phyloP scores from a whole-genome alignment of 768 basidiomycete species.

The Mrakia gelida region DNA sequence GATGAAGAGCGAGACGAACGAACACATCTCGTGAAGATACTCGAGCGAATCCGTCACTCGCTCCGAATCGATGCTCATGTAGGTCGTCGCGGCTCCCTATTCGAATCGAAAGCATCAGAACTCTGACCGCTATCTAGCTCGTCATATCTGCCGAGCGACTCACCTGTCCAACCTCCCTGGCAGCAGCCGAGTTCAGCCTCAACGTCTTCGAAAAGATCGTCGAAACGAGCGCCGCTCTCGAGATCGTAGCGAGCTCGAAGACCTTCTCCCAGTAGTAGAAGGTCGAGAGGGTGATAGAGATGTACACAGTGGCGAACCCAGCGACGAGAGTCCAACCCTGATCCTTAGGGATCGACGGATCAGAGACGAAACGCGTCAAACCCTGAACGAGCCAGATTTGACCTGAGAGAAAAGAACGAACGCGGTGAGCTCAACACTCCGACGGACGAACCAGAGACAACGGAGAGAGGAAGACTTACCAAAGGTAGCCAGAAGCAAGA shows the following conservation, averaged over 20 bases:
- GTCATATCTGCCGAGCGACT: background rate
- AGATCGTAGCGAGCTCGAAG: background rate
- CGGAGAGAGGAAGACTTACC: background rate
- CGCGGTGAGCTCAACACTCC: background rate
- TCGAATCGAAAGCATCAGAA: background rate
- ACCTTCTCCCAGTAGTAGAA: background rate
- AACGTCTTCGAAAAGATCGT: slow-evolving; percentile 18
- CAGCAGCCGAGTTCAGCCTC: slow-evolving; percentile 12
- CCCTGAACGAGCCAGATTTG: slow-evolving; percentile 14
- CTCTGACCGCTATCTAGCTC: too few relatives aligned
- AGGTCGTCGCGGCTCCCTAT: slow-evolving; percentile 17
- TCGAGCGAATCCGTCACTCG: background rate
- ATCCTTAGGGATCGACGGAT: background rate
- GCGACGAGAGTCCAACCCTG: slow-evolving; percentile 23
- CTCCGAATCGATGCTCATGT: slow-evolving; percentile 22
- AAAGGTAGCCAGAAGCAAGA: slow-evolving; percentile 9
- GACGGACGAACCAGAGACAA: too few relatives aligned
- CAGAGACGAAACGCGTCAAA: slow-evolving; percentile 14
- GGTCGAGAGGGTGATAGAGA: background rate
- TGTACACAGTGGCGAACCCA: slow-evolving; percentile 13
- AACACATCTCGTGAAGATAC: slow-evolving; percentile 15
- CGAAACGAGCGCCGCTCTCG: slow-evolving; percentile 8
- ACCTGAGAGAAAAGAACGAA: background rate
- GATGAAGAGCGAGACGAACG: too few relatives aligned
- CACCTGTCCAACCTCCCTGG: slow-evolving; percentile 20